Evolutionary conservation across 345 rosid genomes (phyloP).

Genomic region (Heritiera littoralis): DNA sequence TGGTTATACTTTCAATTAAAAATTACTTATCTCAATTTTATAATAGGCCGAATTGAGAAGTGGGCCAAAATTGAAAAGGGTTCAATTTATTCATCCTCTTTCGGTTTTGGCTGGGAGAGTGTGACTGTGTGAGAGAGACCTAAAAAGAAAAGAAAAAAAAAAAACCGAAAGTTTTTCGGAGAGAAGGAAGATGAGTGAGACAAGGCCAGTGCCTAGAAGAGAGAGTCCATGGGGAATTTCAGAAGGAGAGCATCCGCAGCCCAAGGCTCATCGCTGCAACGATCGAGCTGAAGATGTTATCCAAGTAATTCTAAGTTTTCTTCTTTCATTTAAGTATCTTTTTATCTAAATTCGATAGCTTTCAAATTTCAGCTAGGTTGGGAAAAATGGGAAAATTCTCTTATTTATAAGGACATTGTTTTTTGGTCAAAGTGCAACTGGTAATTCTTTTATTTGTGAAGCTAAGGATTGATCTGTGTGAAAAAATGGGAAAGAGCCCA

Average conservation of each 20-base stretch:
- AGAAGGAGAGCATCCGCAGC: conserved; percentile 71
- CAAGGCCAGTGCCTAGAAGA: conserved; percentile 88
- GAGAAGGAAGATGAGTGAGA: conserved; percentile 58
- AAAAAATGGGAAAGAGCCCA: neutral
- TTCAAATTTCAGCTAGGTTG: neutral
- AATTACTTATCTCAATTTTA: too few relatives aligned
- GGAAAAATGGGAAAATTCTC: neutral
- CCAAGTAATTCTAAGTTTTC: conserved; percentile 42
- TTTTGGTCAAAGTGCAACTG: neutral
- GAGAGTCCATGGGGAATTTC: conserved; percentile 92
- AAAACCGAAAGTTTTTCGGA: neutral
- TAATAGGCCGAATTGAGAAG: neutral
- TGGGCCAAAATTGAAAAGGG: neutral
- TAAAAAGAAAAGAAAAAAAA: neutral
- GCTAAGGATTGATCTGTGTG: neutral
- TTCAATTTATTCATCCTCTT: neutral
- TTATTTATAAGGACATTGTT: neutral
- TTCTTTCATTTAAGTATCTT: neutral
- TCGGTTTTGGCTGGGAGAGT: neutral
- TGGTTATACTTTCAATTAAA: too few relatives aligned
- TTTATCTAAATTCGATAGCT: neutral
- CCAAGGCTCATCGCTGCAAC: conserved; percentile 92
- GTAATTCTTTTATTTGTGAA: neutral
- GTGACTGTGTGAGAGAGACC: neutral
- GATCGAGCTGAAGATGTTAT: conserved; percentile 92